These are phyloP conservation scores for Coriolopsis trogii DNA, from an alignment of 1,284 basidiomycete genomes.

Conservation along the genomic window DNA sequence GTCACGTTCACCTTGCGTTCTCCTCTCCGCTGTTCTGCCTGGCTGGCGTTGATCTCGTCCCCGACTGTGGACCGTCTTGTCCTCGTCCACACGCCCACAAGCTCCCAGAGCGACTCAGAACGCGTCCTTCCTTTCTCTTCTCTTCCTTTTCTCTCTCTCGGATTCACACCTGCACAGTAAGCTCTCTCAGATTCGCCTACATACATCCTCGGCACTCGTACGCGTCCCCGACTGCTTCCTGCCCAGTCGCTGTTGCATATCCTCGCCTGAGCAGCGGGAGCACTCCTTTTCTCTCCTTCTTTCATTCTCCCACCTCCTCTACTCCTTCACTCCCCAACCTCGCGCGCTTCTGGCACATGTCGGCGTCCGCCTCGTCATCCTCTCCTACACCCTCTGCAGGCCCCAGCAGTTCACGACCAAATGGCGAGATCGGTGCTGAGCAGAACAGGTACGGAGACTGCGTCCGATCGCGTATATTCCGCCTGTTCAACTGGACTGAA, in stretches of 20 bases:
- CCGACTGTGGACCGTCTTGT: conserved; percentile 24
- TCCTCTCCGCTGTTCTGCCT: conserved; percentile 31
- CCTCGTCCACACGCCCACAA: conserved; percentile 18
- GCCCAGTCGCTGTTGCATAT: conserved; percentile 14
- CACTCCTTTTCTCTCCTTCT: conserved; percentile 20
- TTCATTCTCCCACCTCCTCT: conserved; percentile 8
- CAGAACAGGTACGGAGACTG: conserved; percentile 77
- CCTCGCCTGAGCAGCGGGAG: conserved; percentile 21
- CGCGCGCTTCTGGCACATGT: conserved; percentile 32
- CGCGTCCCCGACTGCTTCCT: conserved; percentile 25
- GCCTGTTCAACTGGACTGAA: too few relatives aligned
- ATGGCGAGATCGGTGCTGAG: conserved; percentile 67
- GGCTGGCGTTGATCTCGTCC: conserved; percentile 29
- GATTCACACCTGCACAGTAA: conserved; percentile 21
- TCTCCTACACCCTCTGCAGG: conserved; percentile 45
- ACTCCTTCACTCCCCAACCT: conserved; percentile 9
- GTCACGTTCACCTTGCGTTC: conserved; percentile 16
- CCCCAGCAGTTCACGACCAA: conserved; percentile 45
- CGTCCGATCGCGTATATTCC: too few relatives aligned
- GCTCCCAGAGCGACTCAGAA: conserved; percentile 28
- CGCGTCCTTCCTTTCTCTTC: conserved; percentile 36
- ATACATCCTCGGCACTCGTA: conserved; percentile 8
- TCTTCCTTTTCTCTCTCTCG: conserved; percentile 24
- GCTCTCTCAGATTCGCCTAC: conserved; percentile 6
- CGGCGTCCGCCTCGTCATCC: conserved; percentile 35